Percentiles rank a stretch among this genome's conserved stretches.
These are phyloP conservation scores for Wallemia mellicola DNA, from an alignment of 1,284 basidiomycete genomes.

Conservation along the genomic window DNA sequence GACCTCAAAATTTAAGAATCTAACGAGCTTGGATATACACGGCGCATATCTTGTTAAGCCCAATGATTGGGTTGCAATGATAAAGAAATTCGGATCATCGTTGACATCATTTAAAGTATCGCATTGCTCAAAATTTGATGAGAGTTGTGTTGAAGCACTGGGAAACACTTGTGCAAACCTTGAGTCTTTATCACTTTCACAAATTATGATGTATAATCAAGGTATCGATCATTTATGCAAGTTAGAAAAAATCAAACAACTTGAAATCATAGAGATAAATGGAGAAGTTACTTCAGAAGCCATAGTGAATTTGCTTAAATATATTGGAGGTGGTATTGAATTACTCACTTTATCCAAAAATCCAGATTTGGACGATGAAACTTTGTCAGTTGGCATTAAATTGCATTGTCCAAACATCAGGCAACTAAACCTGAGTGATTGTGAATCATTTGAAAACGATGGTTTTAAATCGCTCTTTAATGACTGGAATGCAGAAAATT, in stretches of 20 bases:
- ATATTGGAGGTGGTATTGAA: conserved; percentile 23
- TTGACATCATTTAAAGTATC: too few relatives aligned
- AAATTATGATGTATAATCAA: conserved; percentile 35
- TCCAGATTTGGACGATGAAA: conserved; percentile 23
- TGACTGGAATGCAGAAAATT: conserved; percentile 11
- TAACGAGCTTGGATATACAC: conserved; percentile 46
- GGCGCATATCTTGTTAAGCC: conserved; percentile 63
- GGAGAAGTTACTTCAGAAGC: conserved; percentile 25
- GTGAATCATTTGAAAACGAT: conserved; percentile 33
- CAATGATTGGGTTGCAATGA: conserved; percentile 44
- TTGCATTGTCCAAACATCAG: conserved; percentile 24
- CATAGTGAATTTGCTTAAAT: conserved; percentile 25
- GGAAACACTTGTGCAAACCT: conserved; percentile 31
- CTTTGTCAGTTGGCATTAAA: conserved; percentile 32
- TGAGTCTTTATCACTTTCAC: conserved; percentile 39
- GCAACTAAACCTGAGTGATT: conserved; percentile 27
- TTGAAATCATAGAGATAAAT: conserved; percentile 31
- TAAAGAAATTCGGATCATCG: conserved; percentile 27
- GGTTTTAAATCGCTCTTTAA: conserved; percentile 39
- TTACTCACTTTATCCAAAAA: conserved; percentile 37
- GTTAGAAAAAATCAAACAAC: conserved; percentile 21
- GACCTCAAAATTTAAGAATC: conserved; percentile 29
- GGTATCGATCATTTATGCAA: conserved; percentile 27
- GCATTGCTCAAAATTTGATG: conserved; percentile 53
- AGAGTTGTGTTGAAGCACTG: conserved; percentile 33